Evolutionary conservation across 176 grass and related monocot species (phyloP).

Genomic region (Bolboschoenus planiculmis): DNA sequence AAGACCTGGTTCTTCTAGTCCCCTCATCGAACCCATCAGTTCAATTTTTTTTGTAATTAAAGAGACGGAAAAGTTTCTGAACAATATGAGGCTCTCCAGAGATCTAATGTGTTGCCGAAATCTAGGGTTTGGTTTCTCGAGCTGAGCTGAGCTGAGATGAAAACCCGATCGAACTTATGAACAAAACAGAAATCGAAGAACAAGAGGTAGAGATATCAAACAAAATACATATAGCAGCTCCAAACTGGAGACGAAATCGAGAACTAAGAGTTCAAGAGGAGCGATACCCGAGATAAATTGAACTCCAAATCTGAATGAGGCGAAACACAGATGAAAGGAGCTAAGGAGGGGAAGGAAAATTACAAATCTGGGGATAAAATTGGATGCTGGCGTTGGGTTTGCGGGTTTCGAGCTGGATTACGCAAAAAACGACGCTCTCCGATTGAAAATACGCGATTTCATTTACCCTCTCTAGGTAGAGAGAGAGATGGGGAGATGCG

Average conservation of each 20-base stretch:
- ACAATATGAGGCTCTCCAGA: not conserved
- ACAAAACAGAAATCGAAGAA: conserved; percentile 5
- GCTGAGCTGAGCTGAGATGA: not conserved
- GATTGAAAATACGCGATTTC: conserved; percentile 9
- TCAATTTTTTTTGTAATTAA: not conserved
- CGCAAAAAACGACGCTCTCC: conserved; percentile 7
- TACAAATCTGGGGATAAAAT: conserved; percentile 4
- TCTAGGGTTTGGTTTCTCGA: conserved; percentile 21
- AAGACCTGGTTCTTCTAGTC: conserved; percentile 8
- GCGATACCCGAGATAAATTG: not conserved
- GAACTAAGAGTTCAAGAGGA: not conserved
- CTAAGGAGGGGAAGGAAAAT: not conserved
- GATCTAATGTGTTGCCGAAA: not conserved
- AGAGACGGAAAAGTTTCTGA: not conserved
- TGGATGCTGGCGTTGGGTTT: not conserved
- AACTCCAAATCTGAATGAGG: conserved; percentile 11
- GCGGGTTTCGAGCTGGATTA: not conserved
- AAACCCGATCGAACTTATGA: not conserved
- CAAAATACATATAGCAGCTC: not conserved
- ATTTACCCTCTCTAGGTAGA: conserved; percentile 11
- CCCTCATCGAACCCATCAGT: conserved; percentile 26
- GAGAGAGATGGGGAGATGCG: not conserved
- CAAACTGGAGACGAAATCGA: not conserved
- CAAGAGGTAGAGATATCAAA: not conserved
- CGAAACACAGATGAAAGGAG: not conserved